Percentiles rank a stretch among this genome's conserved stretches.
phyloP scores from a whole-genome alignment of 2,329 filamentous ascomycete species.

The Ceratocystis variospora region DNA sequence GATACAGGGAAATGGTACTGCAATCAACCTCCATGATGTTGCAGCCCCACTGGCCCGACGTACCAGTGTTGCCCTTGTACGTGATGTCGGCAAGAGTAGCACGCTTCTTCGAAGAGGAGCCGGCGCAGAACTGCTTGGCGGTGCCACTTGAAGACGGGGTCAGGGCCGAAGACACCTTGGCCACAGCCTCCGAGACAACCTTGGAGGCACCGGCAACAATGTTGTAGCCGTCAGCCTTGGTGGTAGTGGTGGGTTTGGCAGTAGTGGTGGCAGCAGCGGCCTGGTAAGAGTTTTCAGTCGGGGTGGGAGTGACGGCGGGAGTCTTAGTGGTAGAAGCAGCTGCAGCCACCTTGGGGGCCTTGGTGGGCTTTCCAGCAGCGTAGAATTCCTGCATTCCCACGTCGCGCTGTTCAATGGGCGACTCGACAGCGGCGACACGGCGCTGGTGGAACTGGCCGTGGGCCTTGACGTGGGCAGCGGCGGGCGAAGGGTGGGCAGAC shows the following conservation, averaged over 20 bases:
- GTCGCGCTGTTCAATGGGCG: constrained; percentile 9
- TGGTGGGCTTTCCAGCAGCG: constrained; percentile 26
- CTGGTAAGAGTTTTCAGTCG: background rate
- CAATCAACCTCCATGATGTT: constrained; percentile 36
- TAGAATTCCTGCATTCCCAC: constrained; percentile 24
- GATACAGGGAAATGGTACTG: constrained; percentile 29
- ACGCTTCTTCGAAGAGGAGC: constrained; percentile 31
- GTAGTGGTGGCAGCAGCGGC: constrained; percentile 19
- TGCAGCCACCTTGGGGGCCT: background rate
- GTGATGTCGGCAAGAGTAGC: constrained; percentile 34
- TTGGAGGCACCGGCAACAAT: background rate
- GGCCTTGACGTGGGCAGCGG: constrained; percentile 25
- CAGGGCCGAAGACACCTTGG: constrained; percentile 26
- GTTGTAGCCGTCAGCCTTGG: background rate
- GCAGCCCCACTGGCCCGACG: constrained; percentile 33
- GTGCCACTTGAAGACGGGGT: constrained; percentile 20
- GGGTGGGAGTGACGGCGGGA: constrained; percentile 19
- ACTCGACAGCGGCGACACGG: constrained; percentile 24
- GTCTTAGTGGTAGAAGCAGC: constrained; percentile 21
- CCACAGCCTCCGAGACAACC: constrained; percentile 16
- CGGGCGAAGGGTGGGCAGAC: constrained; percentile 31
- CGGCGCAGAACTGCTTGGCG: constrained; percentile 25
- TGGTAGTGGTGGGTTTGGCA: constrained; percentile 7
- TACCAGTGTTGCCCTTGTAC: constrained; percentile 36
- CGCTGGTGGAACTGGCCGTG: constrained; percentile 25